Base-by-base conservation (phyloP, 2,329 filamentous ascomycete species). In the Paracoccidioides lutzii region DNA sequence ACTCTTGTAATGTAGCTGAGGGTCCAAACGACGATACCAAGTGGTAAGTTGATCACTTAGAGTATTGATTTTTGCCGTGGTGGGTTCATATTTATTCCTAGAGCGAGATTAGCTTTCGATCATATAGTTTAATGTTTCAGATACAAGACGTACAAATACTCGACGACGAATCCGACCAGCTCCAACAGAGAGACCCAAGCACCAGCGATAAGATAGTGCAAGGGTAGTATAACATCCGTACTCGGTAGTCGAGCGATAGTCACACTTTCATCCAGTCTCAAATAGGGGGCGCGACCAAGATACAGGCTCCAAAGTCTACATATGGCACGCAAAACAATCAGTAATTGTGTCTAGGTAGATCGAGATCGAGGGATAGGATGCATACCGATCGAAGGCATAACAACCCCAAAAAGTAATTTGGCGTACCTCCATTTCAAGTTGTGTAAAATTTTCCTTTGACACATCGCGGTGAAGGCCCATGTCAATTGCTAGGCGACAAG, bases 361-460 rank as follows among this genome's bases (percentile, higher is more conserved):
- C 9, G 22, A 42, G 37, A 33, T 37, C 14, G 14, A 7, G 10
- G 15, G 10, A 14, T 30, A 5, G 12, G 28, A 33, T 5, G 7
- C 55, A 56, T 53, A 54, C 38, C 55, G 32, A 45, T 59, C 59
- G 35, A 61, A 59, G 28, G 57, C 52, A 35, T 59, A 40, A 52
- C 59, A 61, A 10, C 55, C 58, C 59, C 59, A 61, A 40, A 58
- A 61, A 40, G 55, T 45, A 37, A 59, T 55, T 30, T 58, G 56
- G 35, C 59, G 59, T 12, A 55, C 56, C 37, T 59, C 45, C 14
- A 59, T 48, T 28, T 59, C 59, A 33, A 55, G 52, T 12, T 48
- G 52, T 35, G 55, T 41, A 5, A 58, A 45, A 14, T 56, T 53
- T 9, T 57, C 33, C 32, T 59, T 56, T n/a, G 48, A 48, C 32